A percentile compares a stretch with the other conserved stretches of the same genome.
Conservation (phyloP, 2,329 filamentous ascomycete species). For the Grosmannia penicillata region DNA sequence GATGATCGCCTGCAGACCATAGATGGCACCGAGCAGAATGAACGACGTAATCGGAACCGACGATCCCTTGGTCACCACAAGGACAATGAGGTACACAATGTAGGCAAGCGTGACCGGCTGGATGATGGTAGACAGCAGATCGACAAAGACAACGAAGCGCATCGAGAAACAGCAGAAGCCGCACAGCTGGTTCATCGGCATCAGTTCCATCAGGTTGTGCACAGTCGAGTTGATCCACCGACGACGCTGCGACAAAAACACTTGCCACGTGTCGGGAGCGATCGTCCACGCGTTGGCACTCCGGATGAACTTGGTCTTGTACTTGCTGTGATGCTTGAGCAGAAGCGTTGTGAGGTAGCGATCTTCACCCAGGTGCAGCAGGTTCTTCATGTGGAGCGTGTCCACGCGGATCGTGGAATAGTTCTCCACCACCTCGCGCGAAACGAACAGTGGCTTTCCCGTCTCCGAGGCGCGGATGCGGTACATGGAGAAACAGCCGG, state of each 20-base stretch:
- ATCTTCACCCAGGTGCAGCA: constrained; percentile 93
- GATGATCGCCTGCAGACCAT: constrained; percentile 91
- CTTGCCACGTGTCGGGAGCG: constrained; percentile 81
- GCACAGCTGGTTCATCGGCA: constrained; percentile 84
- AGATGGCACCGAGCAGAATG: constrained; percentile 84
- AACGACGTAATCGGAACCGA: constrained; percentile 75
- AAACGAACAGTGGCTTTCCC: constrained; percentile 92
- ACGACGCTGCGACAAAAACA: constrained; percentile 96
- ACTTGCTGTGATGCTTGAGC: constrained; percentile 80
- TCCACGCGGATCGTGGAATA: constrained; percentile 93
- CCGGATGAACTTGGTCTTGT: constrained; percentile 97
- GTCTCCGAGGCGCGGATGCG: constrained; percentile 87
- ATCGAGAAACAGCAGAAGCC: constrained; percentile 99
- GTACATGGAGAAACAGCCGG: constrained; percentile 99
- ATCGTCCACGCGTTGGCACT: constrained; percentile 91
- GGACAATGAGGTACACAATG: constrained; percentile 75
- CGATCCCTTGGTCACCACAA: constrained; percentile 44
- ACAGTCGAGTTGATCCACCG: constrained; percentile 99
- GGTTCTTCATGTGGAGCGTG: constrained; percentile 96
- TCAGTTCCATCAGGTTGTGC: constrained; percentile 92
- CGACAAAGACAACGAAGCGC: constrained; percentile 93
- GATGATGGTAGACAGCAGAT: constrained; percentile 80
- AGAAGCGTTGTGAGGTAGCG: constrained; percentile 91
- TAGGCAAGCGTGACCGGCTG: constrained; percentile 87
- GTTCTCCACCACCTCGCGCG: constrained; percentile 72